Evolutionary conservation across 495 filamentous ascomycete genomes (phyloP).

Genomic region (Amniculicola lignicola): DNA sequence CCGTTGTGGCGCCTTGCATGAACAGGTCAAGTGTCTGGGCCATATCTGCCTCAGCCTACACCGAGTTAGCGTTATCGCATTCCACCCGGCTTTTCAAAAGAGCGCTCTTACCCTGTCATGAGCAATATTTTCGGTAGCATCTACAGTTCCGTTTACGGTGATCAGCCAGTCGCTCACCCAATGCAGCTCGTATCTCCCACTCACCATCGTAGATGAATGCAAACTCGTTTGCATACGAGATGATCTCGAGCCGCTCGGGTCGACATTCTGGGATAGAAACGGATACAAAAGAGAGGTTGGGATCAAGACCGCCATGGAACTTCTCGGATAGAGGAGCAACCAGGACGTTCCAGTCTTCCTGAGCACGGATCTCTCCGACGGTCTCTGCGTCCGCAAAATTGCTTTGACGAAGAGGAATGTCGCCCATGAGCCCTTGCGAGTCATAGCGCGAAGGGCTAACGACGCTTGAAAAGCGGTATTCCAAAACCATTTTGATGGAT

Average conservation of each 20-base stretch:
- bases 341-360: not conserved
- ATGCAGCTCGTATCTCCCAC: too few species aligned
- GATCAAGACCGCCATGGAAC: not conserved
- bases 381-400: not conserved
- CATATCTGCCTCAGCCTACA: not conserved
- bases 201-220: constrained; percentile 10
- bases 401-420: not conserved
- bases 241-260: not conserved
- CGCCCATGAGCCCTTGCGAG: not conserved
- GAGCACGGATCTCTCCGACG: not conserved
- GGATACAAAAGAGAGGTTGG: not conserved
- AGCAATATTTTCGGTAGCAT: not conserved
- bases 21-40: not conserved
- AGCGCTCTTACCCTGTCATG: not conserved
- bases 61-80: not conserved
- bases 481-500: not conserved
- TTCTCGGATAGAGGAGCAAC: not conserved
- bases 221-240: constrained; percentile 9
- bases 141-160: not conserved
- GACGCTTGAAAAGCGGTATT: not conserved
- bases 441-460: not conserved
- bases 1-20: not conserved
- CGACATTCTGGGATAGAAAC: not conserved
- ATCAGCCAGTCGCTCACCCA: not conserved
- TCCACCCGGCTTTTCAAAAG: not conserved